Conservation (phyloP, 140 eudicot genomes). For the Ambrosia hybrid region DNA sequence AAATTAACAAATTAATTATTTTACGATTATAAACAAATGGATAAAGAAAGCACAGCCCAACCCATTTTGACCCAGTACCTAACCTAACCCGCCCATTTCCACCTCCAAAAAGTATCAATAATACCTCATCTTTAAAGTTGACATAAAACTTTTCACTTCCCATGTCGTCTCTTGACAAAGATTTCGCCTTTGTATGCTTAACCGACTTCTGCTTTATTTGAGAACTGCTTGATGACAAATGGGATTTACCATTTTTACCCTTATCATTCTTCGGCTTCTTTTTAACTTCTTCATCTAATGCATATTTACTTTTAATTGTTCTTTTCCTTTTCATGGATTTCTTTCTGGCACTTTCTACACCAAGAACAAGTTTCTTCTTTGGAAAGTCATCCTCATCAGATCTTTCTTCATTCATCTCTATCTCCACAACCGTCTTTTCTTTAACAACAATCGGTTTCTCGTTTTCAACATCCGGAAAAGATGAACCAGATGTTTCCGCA, state of each 20-base stretch:
- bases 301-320: no score
- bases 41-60: not conserved
- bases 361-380: conserved; percentile 38
- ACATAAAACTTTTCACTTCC: conserved; percentile 26
- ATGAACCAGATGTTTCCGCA: conserved; percentile 11
- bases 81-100: no score
- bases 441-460: conserved; percentile 27
- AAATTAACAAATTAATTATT: not conserved
- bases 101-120: not conserved
- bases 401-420: conserved; percentile 29
- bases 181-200: conserved; percentile 32
- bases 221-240: conserved; percentile 37
- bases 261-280: conserved; percentile 54
- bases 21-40: not conserved
- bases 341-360: conserved; percentile 32
- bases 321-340: conserved; percentile 52
- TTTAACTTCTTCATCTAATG: conserved; percentile 18
- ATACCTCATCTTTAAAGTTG: conserved; percentile 51
- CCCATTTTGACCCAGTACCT: no score
- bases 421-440: conserved; percentile 30
- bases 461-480: conserved; percentile 17
- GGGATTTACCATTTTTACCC: conserved; percentile 36
- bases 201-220: conserved; percentile 40
- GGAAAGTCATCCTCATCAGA: conserved; percentile 25
- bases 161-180: conserved; percentile 33